Base-by-base conservation (phyloP, 129 eudicot genomes). In the Chrysanthemum seticuspe region DNA sequence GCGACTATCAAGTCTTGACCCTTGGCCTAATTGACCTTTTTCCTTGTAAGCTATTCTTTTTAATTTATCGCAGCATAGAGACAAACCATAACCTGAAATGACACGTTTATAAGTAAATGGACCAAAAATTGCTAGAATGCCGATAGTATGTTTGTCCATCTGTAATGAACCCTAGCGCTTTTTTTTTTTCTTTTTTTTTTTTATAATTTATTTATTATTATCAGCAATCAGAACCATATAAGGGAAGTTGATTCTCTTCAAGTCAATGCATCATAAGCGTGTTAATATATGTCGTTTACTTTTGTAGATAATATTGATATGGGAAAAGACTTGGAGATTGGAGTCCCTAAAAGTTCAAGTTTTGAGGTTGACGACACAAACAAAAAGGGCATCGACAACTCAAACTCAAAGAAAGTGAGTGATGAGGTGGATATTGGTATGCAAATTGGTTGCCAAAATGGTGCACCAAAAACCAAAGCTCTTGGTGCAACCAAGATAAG, bases 281-380 rank as follows among this genome's bases (percentile, higher is more conserved):
- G 71, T 45, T 77, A 14, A 70, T 70, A 40, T 51, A 19, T 61
- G 29, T 62, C n/a, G 31, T 70, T 62, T 52, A 40, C 16, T 78
- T 6, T 63, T 64, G 49, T 18, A 80, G 92, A 78, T 51, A 74
- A 61, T 62, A 54, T 73, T 76, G 75, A 77, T 45, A 83, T 87
- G 96, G 90, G 85, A 16, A 87, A 83, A 40, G 89, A 78, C 79
- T 83, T 87, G 87, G 87, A 76, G 71, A 79, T 79, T 10, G 88
- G 89, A 65, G 76, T 74, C 31, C 83, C 86, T 9, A 78, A 73
- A 60, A 73, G 75, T 82, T 57, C 78, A 48, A 71, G 62, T 65
- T 78, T 34, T 10, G 73, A 64, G 45, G 73, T 72, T 65, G 68
- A 78, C 65, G 55, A 71, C 16, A 23, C 68, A 6, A 66, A 27